Evolutionary conservation across 805 yeast species (phyloP).

Genomic region (Crinitomyces ghanaensis): DNA sequence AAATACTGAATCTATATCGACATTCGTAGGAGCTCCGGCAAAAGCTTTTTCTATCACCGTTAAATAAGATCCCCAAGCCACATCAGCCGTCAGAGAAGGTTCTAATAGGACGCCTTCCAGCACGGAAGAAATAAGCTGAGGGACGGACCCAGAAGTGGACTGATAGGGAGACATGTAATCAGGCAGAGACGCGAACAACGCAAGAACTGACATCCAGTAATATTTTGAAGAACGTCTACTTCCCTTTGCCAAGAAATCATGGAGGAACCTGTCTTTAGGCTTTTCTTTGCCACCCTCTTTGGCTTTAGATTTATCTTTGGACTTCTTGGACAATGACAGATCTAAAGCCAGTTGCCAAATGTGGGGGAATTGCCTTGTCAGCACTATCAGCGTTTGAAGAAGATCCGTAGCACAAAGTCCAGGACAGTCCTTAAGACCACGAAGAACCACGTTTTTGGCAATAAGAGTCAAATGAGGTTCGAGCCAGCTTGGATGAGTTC

Average conservation of each 20-base stretch:
- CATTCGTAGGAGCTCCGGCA: too few relatives aligned
- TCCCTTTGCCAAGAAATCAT: slow-evolving; percentile 10
- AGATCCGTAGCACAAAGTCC: slow-evolving; percentile 18
- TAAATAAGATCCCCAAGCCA: slow-evolving; percentile 15
- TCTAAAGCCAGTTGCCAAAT: slow-evolving; percentile 18
- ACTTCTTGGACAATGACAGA: too few relatives aligned
- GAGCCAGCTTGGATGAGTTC: slow-evolving; percentile 10
- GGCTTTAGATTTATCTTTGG: too few relatives aligned
- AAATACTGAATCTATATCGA: too few relatives aligned
- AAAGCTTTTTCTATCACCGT: slow-evolving; percentile 10
- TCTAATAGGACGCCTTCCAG: slow-evolving; percentile 9
- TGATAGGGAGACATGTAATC: slow-evolving; percentile 9
- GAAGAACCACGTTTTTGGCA: slow-evolving; percentile 10
- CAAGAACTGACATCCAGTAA: slow-evolving; percentile 16
- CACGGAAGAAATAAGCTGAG: too few relatives aligned
- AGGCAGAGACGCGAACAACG: slow-evolving; percentile 13
- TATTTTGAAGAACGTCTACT: slow-evolving; percentile 8
- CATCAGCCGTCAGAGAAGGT: background rate
- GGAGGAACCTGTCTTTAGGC: slow-evolving; percentile 13
- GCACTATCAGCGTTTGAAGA: slow-evolving; percentile 27
- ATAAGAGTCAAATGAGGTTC: slow-evolving; percentile 5
- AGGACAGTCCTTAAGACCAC: slow-evolving; percentile 14
- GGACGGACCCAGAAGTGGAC: too few relatives aligned
- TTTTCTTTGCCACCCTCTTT: slow-evolving; percentile 8
- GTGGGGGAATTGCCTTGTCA: slow-evolving; percentile 33